phyloP scores from a whole-genome alignment of 306 rosid genomes.

The Trifolium fragiferum region DNA sequence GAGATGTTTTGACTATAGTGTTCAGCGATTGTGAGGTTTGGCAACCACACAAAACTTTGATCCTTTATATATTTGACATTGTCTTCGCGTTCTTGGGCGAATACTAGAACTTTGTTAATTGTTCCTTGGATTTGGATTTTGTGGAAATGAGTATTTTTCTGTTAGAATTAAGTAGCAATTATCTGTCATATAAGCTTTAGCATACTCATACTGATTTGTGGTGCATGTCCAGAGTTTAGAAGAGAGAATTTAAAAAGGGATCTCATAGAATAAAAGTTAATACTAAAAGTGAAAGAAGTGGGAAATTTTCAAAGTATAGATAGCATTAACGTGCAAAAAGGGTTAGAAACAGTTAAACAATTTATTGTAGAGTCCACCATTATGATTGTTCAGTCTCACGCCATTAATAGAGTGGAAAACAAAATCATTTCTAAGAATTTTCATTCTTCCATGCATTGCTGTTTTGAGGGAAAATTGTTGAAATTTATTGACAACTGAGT shows the following conservation, averaged over 20 bases:
- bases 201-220: neutral
- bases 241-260: neutral
- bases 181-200: conserved; percentile 11
- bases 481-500: neutral
- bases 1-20: neutral
- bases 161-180: neutral
- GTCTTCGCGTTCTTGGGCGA: neutral
- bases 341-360: neutral
- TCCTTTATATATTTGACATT: neutral
- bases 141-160: neutral
- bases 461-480: conserved; percentile 2
- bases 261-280: neutral
- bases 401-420: conserved; percentile 38
- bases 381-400: conserved; percentile 24
- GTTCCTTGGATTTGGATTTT: neutral
- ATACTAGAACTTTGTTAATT: neutral
- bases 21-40: neutral
- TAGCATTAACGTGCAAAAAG: neutral
- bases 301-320: neutral
- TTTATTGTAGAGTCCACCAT: conserved; percentile 32
- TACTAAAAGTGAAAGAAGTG: conserved; percentile 20
- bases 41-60: neutral
- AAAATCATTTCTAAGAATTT: conserved; percentile 27
- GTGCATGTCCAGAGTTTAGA: neutral
- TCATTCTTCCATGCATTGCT: neutral